Conservation (phyloP, 73 alveolate genomes). For the Diophrys sp. region DNA sequence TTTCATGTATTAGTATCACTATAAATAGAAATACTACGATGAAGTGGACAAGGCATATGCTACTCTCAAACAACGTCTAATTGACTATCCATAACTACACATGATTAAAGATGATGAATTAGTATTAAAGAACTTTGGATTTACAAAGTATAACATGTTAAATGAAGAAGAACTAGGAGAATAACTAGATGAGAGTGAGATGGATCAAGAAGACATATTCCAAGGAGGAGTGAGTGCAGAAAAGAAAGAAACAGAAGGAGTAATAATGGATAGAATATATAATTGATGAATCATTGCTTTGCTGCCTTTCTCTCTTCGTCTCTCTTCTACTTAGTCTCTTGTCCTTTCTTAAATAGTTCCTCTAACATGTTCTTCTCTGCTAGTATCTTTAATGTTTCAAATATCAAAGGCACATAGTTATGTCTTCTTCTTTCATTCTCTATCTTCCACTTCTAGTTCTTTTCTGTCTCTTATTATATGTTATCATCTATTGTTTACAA, state of each 20-base stretch:
- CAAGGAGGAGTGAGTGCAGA: slow-evolving; percentile 7
- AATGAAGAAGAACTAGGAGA: slow-evolving; percentile 26
- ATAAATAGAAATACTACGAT: slow-evolving; percentile 22
- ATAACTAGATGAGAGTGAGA: slow-evolving; percentile 2
- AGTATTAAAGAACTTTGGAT: slow-evolving; percentile 56
- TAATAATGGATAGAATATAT: neutral
- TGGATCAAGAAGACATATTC: neutral
- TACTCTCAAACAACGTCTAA: slow-evolving; percentile 11
- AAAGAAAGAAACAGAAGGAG: neutral
- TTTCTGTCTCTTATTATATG: slow-evolving; percentile 53
- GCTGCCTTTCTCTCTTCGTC: slow-evolving; percentile 59
- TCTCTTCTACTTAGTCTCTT: slow-evolving; percentile 52
- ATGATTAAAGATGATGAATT: slow-evolving; percentile 31
- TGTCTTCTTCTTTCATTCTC: slow-evolving; percentile 86
- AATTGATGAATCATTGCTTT: neutral
- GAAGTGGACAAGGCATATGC: slow-evolving; percentile 32
- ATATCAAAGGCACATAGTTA: slow-evolving; percentile 81
- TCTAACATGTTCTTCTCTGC: slow-evolving; percentile 70
- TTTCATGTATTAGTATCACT: slow-evolving; percentile 8
- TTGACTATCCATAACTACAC: slow-evolving; percentile 6
- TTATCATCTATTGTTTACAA: slow-evolving; percentile 24
- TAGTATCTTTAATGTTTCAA: slow-evolving; percentile 68
- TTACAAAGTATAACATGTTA: neutral
- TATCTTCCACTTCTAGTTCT: slow-evolving; percentile 67
- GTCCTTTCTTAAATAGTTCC: slow-evolving; percentile 67